Conservation (phyloP, 2,329 filamentous ascomycete genomes). For the Pseudopithomyces chartarum region DNA sequence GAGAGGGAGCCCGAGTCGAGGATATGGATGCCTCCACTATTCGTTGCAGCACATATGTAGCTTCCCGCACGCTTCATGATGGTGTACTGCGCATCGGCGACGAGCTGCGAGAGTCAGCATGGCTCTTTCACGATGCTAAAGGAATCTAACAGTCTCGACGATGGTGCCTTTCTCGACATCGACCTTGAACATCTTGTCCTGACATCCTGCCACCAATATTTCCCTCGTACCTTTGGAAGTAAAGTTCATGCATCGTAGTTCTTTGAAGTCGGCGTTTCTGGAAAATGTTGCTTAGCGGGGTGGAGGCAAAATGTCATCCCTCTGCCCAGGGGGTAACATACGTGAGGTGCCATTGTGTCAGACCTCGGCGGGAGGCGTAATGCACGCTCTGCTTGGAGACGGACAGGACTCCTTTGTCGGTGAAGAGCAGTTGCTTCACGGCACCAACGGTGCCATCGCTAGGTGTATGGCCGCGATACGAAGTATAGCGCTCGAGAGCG, state of each 20-base stretch:
- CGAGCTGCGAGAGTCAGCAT: constrained; percentile 58
- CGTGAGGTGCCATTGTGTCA: constrained; percentile 86
- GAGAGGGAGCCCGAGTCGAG: constrained; percentile 79
- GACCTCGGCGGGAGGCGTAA: constrained; percentile 81
- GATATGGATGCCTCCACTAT: constrained; percentile 80
- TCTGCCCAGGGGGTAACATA: constrained; percentile 59
- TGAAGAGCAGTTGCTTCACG: constrained; percentile 87
- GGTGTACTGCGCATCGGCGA: constrained; percentile 77
- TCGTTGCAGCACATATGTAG: constrained; percentile 90
- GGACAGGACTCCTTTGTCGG: constrained; percentile 88
- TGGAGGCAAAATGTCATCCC: background rate
- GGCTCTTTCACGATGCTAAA: constrained; percentile 9
- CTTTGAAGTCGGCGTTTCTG: constrained; percentile 77
- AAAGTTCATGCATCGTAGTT: constrained; percentile 94
- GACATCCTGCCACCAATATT: constrained; percentile 84
- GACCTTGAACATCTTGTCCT: constrained; percentile 81
- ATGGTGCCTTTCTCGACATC: constrained; percentile 63
- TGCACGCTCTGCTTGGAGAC: constrained; percentile 83
- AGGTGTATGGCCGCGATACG: constrained; percentile 77
- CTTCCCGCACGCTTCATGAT: constrained; percentile 87
- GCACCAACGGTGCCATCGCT: constrained; percentile 64
- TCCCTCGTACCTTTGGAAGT: constrained; percentile 83
- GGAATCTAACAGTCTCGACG: constrained; percentile 44
- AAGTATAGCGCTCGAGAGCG: constrained; percentile 87
- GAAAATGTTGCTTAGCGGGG: constrained; percentile 23